These are phyloP conservation scores for Xerocomellus dryophilus DNA, from an alignment of 768 basidiomycete species.

Conservation along the genomic window DNA sequence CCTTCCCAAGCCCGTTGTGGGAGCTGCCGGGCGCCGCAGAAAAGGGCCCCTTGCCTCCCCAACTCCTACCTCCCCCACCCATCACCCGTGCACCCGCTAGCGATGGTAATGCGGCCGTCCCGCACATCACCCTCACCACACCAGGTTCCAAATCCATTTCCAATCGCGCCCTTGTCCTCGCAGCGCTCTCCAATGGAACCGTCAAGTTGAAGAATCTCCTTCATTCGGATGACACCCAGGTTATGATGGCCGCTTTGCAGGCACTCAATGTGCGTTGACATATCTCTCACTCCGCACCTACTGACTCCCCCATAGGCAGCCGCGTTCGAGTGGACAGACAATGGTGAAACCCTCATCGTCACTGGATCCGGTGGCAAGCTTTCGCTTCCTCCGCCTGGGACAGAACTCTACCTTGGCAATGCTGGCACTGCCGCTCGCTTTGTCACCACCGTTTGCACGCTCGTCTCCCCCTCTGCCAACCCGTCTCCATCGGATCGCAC, in stretches of 20 bases:
- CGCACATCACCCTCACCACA: constrained; percentile 70
- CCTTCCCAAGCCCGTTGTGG: constrained; percentile 45
- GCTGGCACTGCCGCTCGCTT: constrained; percentile 98
- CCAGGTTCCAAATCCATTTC: constrained; percentile 97
- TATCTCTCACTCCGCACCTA: not conserved
- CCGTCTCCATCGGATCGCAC: constrained; percentile 49
- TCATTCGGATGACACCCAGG: constrained; percentile 97
- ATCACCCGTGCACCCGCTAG: not conserved
- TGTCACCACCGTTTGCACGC: constrained; percentile 92
- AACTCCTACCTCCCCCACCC: constrained; percentile 15
- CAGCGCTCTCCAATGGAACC: constrained; percentile 85
- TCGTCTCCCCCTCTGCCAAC: constrained; percentile 53
- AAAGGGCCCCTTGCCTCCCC: constrained; percentile 20
- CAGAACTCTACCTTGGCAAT: constrained; percentile 93
- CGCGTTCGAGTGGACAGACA: constrained; percentile 91
- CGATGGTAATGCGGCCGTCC: constrained; percentile 5
- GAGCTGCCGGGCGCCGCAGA: constrained; percentile 17
- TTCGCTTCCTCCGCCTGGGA: constrained; percentile 70
- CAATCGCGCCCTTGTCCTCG: constrained; percentile 89
- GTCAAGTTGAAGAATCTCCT: constrained; percentile 87
- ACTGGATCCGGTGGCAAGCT: constrained; percentile 81
- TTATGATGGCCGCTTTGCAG: constrained; percentile 94
- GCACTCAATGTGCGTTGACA: constrained; percentile 67
- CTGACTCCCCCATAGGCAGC: constrained; percentile 61
- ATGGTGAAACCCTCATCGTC: constrained; percentile 92